Evolutionary conservation across 495 filamentous ascomycete species (phyloP).

Genomic region (Aspergillus bertholletiae): DNA sequence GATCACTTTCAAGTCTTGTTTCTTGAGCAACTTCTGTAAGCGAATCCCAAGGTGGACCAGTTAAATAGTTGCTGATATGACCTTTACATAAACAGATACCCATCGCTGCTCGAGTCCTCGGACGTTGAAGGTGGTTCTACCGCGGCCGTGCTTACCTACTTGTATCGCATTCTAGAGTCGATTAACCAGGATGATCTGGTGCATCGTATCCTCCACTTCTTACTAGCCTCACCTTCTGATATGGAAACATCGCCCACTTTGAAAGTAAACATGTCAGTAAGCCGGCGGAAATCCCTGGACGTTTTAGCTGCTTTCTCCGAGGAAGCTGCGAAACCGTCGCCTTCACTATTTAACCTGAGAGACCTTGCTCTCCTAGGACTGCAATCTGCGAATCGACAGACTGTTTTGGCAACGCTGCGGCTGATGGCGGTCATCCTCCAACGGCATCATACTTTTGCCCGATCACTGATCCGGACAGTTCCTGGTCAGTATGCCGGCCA

Average conservation of each 20-base stretch:
- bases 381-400: slow-evolving; percentile 81
- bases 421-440: slow-evolving; percentile 79
- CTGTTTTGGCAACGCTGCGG: slow-evolving; percentile 81
- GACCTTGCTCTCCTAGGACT: slow-evolving; percentile 86
- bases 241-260: slow-evolving; percentile 15
- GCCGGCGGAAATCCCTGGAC: slow-evolving; percentile 83
- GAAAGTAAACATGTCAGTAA: slow-evolving; percentile 54
- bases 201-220: slow-evolving; percentile 87
- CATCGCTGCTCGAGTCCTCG: slow-evolving; percentile 91
- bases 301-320: slow-evolving; percentile 73
- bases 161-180: slow-evolving; percentile 83
- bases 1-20: slow-evolving; percentile 98
- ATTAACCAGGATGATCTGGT: slow-evolving; percentile 91
- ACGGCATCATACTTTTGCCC: slow-evolving; percentile 81
- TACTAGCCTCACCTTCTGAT: slow-evolving; percentile 68
- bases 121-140: slow-evolving; percentile 95
- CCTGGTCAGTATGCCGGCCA: slow-evolving; percentile 57
- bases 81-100: slow-evolving; percentile 60
- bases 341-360: slow-evolving; percentile 85
- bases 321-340: slow-evolving; percentile 64
- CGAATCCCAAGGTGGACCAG: background rate
- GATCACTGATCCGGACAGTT: slow-evolving; percentile 66
- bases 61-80: background rate
- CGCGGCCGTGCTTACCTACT: slow-evolving; percentile 91
- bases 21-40: slow-evolving; percentile 87